phyloP scores from a whole-genome alignment of 495 filamentous ascomycete species.

The Lasiosphaeria ovina region DNA sequence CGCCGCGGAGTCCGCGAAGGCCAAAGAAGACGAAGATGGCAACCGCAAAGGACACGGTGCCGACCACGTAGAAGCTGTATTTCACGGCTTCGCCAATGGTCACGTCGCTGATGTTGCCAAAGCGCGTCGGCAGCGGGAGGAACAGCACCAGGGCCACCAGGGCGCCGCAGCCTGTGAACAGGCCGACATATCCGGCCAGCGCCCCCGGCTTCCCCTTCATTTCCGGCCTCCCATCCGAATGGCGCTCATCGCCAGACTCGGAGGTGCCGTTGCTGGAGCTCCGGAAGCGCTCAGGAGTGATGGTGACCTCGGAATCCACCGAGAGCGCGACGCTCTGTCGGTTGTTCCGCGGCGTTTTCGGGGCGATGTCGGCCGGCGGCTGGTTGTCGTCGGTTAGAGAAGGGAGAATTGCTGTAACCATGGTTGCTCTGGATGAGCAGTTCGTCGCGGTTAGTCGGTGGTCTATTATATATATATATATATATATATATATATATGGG shows the following conservation, averaged over 20 bases:
- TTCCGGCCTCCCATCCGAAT: neutral
- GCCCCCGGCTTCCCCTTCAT: constrained; percentile 46
- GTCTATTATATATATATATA: constrained; percentile 7
- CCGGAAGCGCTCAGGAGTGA: constrained; percentile 55
- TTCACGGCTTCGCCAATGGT: constrained; percentile 67
- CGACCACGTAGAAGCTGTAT: constrained; percentile 83
- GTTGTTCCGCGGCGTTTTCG: constrained; percentile 9
- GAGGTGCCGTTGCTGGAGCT: constrained; percentile 15
- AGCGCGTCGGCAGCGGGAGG: constrained; percentile 78
- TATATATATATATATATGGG: constrained; percentile 1
- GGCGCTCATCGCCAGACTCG: neutral
- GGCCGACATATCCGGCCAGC: constrained; percentile 85
- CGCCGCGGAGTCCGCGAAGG: constrained; percentile 71
- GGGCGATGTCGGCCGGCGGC: constrained; percentile 23
- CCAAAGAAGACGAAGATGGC: constrained; percentile 76
- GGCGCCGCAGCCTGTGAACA: constrained; percentile 90
- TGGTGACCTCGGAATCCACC: constrained; percentile 61
- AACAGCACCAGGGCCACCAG: constrained; percentile 78
- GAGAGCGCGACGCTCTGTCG: constrained; percentile 49
- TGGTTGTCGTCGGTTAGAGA: constrained; percentile 63
- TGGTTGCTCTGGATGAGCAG: constrained; percentile 60
- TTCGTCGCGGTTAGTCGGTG: neutral
- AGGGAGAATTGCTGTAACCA: constrained; percentile 95
- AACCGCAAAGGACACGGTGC: constrained; percentile 65
- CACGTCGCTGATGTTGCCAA: constrained; percentile 62